Evolutionary conservation across 2,329 filamentous ascomycete species (phyloP).

Genomic region (Diaporthe ilicicola): DNA sequence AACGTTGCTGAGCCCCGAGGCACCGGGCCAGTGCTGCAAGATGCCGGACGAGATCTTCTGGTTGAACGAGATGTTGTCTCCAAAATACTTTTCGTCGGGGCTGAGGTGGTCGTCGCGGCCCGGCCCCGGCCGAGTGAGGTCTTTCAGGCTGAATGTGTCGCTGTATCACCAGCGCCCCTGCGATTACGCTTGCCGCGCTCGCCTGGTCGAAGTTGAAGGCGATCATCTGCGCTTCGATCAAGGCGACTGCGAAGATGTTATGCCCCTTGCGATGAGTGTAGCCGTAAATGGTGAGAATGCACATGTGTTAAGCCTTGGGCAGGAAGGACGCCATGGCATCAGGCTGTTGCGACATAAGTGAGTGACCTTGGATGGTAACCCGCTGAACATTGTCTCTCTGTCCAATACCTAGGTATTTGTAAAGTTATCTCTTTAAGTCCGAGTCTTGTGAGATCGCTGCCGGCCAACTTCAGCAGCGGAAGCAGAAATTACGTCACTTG

Average conservation of each 20-base stretch:
- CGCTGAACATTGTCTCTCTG: too few relatives aligned
- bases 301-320: conserved; percentile 49
- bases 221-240: conserved; percentile 37
- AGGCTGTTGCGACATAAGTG: background rate
- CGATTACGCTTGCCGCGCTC: conserved; percentile 31
- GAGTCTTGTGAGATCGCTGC: too few relatives aligned
- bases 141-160: conserved; percentile 36
- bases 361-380: too few relatives aligned
- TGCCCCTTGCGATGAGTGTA: conserved; percentile 44
- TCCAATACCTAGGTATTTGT: too few relatives aligned
- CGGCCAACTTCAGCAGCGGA: too few relatives aligned
- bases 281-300: conserved; percentile 47
- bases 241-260: conserved; percentile 40
- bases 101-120: conserved; percentile 38
- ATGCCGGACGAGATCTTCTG: conserved; percentile 12
- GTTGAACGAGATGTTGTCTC: conserved; percentile 24
- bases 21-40: conserved; percentile 7
- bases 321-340: conserved; percentile 28
- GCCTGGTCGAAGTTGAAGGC: conserved; percentile 35
- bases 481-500: too few relatives aligned
- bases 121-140: conserved; percentile 35
- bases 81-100: conserved; percentile 38
- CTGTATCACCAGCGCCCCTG: conserved; percentile 43
- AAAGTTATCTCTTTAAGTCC: too few relatives aligned
- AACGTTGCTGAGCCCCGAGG: conserved; percentile 15